phyloP scores from a whole-genome alignment of 768 basidiomycete genomes.

The Calocera cornea region DNA sequence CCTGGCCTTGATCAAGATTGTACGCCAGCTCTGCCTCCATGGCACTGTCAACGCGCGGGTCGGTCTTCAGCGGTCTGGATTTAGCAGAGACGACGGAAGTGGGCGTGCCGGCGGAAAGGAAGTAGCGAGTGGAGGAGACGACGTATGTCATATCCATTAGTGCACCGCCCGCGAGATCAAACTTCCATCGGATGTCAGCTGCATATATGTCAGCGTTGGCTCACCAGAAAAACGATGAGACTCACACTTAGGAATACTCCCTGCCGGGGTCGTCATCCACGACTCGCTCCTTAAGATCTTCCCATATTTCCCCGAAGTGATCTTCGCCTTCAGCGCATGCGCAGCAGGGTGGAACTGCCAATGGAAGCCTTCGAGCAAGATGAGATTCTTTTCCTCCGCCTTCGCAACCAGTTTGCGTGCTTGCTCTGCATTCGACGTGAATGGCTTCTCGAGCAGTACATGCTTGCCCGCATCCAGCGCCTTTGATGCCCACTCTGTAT shows the following conservation, averaged over 20 bases:
- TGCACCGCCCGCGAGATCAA: constrained; percentile 9
- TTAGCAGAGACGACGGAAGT: constrained; percentile 31
- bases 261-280: constrained; percentile 9
- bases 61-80: constrained; percentile 19
- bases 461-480: constrained; percentile 11
- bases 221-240: background rate
- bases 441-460: constrained; percentile 12
- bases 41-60: constrained; percentile 30
- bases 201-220: background rate
- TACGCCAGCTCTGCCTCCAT: constrained; percentile 25
- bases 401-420: background rate
- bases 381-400: constrained; percentile 4
- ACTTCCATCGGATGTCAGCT: constrained; percentile 12
- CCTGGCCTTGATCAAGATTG: background rate
- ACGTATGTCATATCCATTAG: constrained; percentile 11
- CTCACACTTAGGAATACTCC: constrained; percentile 6
- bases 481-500: constrained; percentile 12
- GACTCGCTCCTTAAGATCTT: constrained; percentile 9
- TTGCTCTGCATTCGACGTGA: constrained; percentile 10
- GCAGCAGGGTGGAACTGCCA: constrained; percentile 12
- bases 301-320: constrained; percentile 10
- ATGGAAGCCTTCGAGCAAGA: constrained; percentile 11
- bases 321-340: constrained; percentile 8
- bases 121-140: constrained; percentile 13
- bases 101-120: constrained; percentile 34